Evolutionary conservation across 2,329 filamentous ascomycete genomes (phyloP).

Genomic region (Didymella exigua): DNA sequence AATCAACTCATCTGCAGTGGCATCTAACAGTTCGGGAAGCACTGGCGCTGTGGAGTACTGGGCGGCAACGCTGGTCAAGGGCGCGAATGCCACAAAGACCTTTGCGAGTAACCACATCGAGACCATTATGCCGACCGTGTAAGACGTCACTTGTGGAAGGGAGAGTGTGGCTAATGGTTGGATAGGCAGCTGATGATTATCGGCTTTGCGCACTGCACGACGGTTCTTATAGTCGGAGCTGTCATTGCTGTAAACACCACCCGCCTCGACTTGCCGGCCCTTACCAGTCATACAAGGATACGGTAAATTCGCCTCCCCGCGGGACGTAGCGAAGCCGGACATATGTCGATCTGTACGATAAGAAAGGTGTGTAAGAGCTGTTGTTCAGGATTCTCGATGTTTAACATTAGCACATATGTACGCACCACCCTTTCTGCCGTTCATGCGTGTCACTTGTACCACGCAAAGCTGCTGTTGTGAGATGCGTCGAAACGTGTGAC

Average conservation of each 20-base stretch:
- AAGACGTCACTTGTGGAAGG: not conserved
- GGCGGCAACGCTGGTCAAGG: constrained; percentile 22
- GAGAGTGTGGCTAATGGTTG: not conserved
- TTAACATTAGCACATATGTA: constrained; percentile 6
- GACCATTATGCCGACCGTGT: constrained; percentile 25
- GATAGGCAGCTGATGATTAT: not conserved
- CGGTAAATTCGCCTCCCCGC: constrained; percentile 5
- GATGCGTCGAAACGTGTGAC: constrained; percentile 6
- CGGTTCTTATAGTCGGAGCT: constrained; percentile 20
- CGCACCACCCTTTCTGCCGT: not conserved
- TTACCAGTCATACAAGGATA: constrained; percentile 20
- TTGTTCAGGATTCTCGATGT: constrained; percentile 1
- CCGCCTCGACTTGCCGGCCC: constrained; percentile 17
- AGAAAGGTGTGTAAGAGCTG: constrained; percentile 5
- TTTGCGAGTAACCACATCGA: constrained; percentile 25
- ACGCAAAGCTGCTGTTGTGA: constrained; percentile 8
- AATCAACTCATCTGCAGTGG: constrained; percentile 58
- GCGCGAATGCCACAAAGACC: constrained; percentile 28
- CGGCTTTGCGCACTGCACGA: not conserved
- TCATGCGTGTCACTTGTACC: constrained; percentile 6
- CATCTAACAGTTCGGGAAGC: constrained; percentile 56
- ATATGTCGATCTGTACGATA: constrained; percentile 28
- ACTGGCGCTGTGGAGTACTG: constrained; percentile 16
- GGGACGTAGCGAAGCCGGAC: constrained; percentile 17
- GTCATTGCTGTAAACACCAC: constrained; percentile 5